Conservation (phyloP, 2,329 filamentous ascomycete species). For the Alternaria viburni region DNA sequence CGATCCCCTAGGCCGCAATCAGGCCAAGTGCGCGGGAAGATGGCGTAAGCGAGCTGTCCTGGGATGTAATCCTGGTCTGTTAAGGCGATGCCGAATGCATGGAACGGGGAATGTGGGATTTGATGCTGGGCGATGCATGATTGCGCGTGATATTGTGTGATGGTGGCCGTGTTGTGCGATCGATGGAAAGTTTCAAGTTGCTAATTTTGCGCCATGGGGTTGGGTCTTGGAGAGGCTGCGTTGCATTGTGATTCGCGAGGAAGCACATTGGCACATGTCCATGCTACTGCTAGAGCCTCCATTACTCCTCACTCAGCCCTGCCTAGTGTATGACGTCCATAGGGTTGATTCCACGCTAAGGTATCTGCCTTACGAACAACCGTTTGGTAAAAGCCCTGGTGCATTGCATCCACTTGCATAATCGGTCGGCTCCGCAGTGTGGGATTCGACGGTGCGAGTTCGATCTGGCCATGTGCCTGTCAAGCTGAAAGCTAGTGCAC, state of each 20-base stretch:
- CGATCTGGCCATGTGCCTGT: not conserved
- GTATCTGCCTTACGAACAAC: not conserved
- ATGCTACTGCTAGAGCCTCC: not conserved
- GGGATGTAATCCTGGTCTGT: not conserved
- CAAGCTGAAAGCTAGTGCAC: not conserved
- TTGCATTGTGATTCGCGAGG: not conserved
- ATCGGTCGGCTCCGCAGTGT: conserved; percentile 4
- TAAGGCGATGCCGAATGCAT: conserved; percentile 4
- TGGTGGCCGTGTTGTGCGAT: not conserved
- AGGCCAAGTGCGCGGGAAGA: not conserved
- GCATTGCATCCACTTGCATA: not conserved
- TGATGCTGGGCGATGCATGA: not conserved
- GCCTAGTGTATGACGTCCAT: not conserved
- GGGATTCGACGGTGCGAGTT: conserved; percentile 5
- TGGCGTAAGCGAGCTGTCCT: not conserved
- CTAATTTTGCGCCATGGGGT: not conserved
- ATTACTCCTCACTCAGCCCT: not conserved
- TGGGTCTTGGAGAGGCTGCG: not conserved
- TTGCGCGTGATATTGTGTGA: not conserved
- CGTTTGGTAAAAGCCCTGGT: not conserved
- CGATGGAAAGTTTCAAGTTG: not conserved
- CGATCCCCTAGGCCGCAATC: not conserved
- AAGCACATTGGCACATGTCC: not conserved
- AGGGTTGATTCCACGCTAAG: not conserved
- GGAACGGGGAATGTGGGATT: not conserved